A percentile compares a stretch with the other conserved stretches of the same genome.
phyloP scores from a whole-genome alignment of 2,329 filamentous ascomycete genomes.

The Diplodia mutila region DNA sequence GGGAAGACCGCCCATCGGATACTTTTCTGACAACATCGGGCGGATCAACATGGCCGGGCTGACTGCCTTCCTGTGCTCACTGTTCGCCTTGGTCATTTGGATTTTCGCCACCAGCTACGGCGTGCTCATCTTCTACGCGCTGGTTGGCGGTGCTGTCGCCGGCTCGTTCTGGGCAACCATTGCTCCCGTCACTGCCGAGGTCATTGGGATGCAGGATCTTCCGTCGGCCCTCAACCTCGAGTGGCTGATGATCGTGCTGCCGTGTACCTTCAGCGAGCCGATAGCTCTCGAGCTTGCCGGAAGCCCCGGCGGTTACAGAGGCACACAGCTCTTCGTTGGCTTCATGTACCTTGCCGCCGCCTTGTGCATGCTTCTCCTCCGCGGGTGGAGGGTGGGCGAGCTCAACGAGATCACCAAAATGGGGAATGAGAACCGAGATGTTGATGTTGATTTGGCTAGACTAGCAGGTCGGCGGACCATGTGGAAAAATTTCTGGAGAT shows the following conservation, averaged over 20 bases:
- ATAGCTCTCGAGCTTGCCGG: conserved; percentile 24
- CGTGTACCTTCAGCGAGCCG: not conserved
- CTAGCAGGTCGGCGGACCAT: not conserved
- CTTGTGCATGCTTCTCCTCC: conserved; percentile 7
- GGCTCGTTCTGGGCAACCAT: conserved; percentile 52
- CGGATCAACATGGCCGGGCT: conserved; percentile 44
- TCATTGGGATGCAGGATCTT: conserved; percentile 43
- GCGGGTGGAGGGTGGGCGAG: conserved; percentile 7
- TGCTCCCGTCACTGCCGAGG: conserved; percentile 42
- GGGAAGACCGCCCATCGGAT: conserved; percentile 48
- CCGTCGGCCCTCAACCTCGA: conserved; percentile 42
- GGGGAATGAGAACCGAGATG: not conserved
- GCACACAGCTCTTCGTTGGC: conserved; percentile 4
- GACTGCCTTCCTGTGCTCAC: conserved; percentile 42
- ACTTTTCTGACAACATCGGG: conserved; percentile 47
- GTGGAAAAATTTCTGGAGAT: conserved; percentile 1
- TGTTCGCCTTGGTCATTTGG: conserved; percentile 50
- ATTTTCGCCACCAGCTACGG: conserved; percentile 46
- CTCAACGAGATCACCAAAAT: not conserved
- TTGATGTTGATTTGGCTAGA: conserved; percentile 1
- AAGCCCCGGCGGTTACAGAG: not conserved
- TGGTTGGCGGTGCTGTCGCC: conserved; percentile 47
- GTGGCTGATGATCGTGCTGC: conserved; percentile 41
- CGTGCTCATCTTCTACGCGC: conserved; percentile 46
- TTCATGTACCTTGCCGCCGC: not conserved